Evolutionary conservation across 176 grass and related monocot species (phyloP).

Genomic region (Musa itinerans): DNA sequence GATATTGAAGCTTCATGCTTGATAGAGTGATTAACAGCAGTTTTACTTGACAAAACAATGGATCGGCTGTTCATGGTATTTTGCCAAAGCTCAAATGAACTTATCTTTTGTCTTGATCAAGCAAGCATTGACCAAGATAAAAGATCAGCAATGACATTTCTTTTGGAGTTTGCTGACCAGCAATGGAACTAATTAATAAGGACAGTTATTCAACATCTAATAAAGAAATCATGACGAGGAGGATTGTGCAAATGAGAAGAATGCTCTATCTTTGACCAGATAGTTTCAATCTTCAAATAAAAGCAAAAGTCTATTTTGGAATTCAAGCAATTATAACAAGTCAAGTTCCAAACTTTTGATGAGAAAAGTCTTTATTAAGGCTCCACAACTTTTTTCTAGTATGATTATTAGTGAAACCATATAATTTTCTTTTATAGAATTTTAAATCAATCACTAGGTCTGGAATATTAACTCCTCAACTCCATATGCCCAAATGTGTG

Average conservation of each 20-base stretch:
- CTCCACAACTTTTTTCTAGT: not conserved
- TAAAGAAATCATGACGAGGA: not conserved
- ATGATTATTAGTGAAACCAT: not conserved
- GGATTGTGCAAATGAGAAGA: not conserved
- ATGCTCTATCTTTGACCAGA: not conserved
- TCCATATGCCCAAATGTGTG: not conserved
- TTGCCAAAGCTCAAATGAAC: not conserved
- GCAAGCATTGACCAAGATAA: not conserved
- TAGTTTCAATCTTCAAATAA: not conserved
- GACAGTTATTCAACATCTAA: not conserved
- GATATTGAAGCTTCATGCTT: too few species aligned
- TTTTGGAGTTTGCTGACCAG: not conserved
- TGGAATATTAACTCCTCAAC: not conserved
- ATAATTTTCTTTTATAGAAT: not conserved
- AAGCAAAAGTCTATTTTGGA: not conserved
- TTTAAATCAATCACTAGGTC: not conserved
- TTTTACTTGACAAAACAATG: too few species aligned
- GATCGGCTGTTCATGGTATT: not conserved
- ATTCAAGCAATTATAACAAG: not conserved
- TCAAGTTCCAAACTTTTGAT: not conserved
- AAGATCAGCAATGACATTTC: not conserved
- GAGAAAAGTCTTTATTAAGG: not conserved
- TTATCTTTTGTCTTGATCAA: not conserved
- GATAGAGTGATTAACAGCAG: too few species aligned
- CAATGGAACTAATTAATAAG: not conserved